Conservation (phyloP, 2,329 filamentous ascomycete genomes). For the Venturia effusa region DNA sequence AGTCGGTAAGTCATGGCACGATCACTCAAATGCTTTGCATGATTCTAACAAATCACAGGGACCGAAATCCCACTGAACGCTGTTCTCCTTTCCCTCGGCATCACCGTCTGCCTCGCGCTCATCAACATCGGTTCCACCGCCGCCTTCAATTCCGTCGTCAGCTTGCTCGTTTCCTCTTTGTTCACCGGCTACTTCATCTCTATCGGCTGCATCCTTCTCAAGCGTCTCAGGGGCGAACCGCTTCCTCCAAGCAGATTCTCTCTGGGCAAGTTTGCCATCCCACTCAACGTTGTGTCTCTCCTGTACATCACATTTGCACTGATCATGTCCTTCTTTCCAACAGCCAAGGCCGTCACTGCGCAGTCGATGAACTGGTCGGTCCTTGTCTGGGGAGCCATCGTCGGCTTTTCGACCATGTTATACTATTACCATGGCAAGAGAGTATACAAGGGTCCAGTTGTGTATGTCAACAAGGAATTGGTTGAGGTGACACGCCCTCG, state of each 20-base stretch:
- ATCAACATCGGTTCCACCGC: constrained; percentile 26
- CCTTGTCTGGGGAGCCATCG: constrained; percentile 32
- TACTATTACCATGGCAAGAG: constrained; percentile 33
- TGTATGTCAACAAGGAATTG: constrained; percentile 12
- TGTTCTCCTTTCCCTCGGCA: constrained; percentile 21
- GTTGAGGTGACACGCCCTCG: not conserved
- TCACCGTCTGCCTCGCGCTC: constrained; percentile 21
- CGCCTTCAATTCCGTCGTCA: constrained; percentile 26
- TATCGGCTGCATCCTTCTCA: constrained; percentile 31
- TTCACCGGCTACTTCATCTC: constrained; percentile 32
- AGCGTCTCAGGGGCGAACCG: constrained; percentile 26
- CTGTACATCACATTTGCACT: constrained; percentile 20
- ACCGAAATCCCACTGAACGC: constrained; percentile 25
- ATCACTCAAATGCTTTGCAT: constrained; percentile 21
- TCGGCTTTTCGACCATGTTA: constrained; percentile 27
- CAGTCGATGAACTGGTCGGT: constrained; percentile 39
- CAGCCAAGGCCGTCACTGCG: constrained; percentile 16
- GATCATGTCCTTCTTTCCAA: constrained; percentile 11
- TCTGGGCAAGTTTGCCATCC: constrained; percentile 27
- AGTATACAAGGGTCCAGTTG: constrained; percentile 26
- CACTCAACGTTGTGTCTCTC: constrained; percentile 26
- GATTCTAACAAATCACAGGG: not conserved
- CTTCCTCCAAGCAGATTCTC: constrained; percentile 29
- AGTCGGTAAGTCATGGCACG: constrained; percentile 17
- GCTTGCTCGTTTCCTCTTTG: constrained; percentile 26